These are phyloP conservation scores for Melastoma candidum DNA, from an alignment of 441 rosid species.

Conservation along the genomic window DNA sequence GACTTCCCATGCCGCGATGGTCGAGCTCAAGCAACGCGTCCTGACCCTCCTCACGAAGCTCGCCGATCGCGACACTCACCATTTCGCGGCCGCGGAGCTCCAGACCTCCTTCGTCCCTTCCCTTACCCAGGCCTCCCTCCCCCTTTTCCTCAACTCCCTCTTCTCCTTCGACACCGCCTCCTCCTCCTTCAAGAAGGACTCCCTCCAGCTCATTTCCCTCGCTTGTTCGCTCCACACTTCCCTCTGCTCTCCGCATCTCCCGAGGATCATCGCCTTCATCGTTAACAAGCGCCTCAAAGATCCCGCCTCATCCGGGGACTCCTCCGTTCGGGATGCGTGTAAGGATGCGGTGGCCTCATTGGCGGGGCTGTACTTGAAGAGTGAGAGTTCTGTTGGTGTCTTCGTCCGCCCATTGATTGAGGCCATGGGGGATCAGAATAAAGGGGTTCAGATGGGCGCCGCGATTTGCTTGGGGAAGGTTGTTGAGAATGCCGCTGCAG, in stretches of 20 bases:
- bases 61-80: constrained; percentile 88
- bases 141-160: constrained; percentile 81
- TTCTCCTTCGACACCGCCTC: constrained; percentile 74
- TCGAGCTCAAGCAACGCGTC: constrained; percentile 81
- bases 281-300: constrained; percentile 66
- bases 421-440: constrained; percentile 96
- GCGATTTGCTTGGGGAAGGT: constrained; percentile 83
- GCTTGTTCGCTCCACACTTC: constrained; percentile 53
- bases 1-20: constrained; percentile 83
- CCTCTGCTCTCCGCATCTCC: constrained; percentile 55
- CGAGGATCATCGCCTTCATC: constrained; percentile 42
- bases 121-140: constrained; percentile 60
- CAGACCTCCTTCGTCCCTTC: constrained; percentile 48
- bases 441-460: constrained; percentile 86
- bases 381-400: constrained; percentile 46
- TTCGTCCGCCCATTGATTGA: constrained; percentile 84
- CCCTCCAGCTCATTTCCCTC: constrained; percentile 57
- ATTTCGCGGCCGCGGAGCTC: constrained; percentile 90
- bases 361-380: constrained; percentile 59
- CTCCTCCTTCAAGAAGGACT: constrained; percentile 82
- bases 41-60: constrained; percentile 76
- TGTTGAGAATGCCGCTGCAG: constrained; percentile 56
- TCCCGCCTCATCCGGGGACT: constrained; percentile 34
- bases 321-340: constrained; percentile 83
- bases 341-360: constrained; percentile 65